Percentiles rank a stretch among this genome's conserved stretches.
Conservation (phyloP, 202 grass and related monocot species). For the Brachypodium distachyon region DNA sequence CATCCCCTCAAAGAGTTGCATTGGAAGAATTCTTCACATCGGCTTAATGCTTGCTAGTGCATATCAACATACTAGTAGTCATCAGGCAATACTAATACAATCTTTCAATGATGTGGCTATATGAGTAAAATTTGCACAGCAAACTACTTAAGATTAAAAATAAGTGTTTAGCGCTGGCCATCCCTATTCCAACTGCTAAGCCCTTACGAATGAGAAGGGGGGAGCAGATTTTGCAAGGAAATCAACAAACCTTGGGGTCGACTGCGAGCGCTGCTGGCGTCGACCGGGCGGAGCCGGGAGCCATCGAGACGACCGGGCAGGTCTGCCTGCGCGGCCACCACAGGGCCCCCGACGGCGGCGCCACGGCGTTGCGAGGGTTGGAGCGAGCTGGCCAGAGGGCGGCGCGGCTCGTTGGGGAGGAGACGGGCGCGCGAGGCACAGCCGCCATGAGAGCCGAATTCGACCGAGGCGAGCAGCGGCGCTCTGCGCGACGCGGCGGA, state of each 20-base stretch:
- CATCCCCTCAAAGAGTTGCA: not conserved
- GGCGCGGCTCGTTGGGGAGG: not conserved
- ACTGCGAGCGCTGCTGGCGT: not conserved
- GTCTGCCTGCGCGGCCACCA: conserved; percentile 4
- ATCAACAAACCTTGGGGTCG: conserved; percentile 9
- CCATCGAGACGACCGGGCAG: not conserved
- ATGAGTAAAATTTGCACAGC: not conserved
- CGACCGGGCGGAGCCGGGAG: not conserved
- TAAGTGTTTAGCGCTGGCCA: not conserved
- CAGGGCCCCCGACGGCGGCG: not conserved
- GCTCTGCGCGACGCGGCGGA: not conserved
- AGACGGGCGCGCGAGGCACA: not conserved
- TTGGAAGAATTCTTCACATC: not conserved
- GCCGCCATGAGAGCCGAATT: conserved; percentile 19
- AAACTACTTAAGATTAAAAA: not conserved
- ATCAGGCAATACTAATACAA: not conserved
- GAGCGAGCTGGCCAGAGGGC: not conserved
- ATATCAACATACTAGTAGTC: not conserved
- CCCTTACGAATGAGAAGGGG: not conserved
- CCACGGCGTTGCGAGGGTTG: not conserved
- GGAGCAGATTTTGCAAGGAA: not conserved
- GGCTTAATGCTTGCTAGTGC: not conserved
- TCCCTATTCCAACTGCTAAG: not conserved
- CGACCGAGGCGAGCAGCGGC: not conserved
- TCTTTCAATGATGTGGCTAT: not conserved